Evolutionary conservation across 129 eudicot species (phyloP).

Genomic region (Daucus carota): DH1_v3.0 NC_030381.2:19250001-19250500

Average conservation of each 20-base stretch:
- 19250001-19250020: slow-evolving; percentile 61
- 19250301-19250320: slow-evolving; percentile 76
- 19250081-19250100: slow-evolving; percentile 98
- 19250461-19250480: neutral
- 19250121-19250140: neutral
- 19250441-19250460: neutral
- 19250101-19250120: slow-evolving; percentile 13
- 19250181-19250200: neutral
- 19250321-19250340: slow-evolving; percentile 88
- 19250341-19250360: slow-evolving; percentile 96
- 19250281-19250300: slow-evolving; percentile 96
- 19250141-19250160: neutral
- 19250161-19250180: neutral
- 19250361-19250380: slow-evolving; percentile 94
- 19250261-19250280: slow-evolving; percentile 89
- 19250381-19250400: slow-evolving; percentile 83
- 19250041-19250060: slow-evolving; percentile 97
- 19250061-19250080: slow-evolving; percentile 95
- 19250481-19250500: slow-evolving; percentile 92
- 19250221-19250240: slow-evolving; percentile 92
- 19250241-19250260: slow-evolving; percentile 90
- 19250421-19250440: neutral
- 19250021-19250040: slow-evolving; percentile 77
- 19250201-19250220: slow-evolving; percentile 18
- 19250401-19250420: slow-evolving; percentile 67